Conservation (phyloP, 805 yeast species). For the Candida dendrica region DNA sequence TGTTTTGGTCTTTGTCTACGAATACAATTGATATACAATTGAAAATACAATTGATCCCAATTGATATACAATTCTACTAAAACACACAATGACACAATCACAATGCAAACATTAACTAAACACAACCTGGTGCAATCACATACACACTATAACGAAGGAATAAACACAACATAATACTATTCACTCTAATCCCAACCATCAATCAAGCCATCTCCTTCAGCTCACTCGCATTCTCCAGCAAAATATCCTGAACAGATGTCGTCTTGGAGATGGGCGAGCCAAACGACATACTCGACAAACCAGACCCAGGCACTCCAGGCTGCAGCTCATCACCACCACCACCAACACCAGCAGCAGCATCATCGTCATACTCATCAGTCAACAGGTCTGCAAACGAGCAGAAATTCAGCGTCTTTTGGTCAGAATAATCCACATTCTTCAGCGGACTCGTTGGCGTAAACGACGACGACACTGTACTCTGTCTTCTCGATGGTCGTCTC, state of each 20-base stretch:
- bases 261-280: neutral
- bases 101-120: no score
- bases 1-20: no score
- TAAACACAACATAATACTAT: no score
- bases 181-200: neutral
- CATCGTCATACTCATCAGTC: slow-evolving; percentile 13
- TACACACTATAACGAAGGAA: no score
- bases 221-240: neutral
- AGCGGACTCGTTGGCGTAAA: neutral
- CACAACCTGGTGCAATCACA: no score
- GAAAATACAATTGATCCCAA: no score
- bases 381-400: slow-evolving; percentile 19
- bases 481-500: slow-evolving; percentile 4
- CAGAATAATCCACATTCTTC: slow-evolving; percentile 15
- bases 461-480: neutral
- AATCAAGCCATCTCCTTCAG: neutral
- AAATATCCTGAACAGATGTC: slow-evolving; percentile 2
- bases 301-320: slow-evolving; percentile 2
- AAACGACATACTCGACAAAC: neutral
- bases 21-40: no score
- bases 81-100: no score
- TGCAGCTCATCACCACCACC: neutral
- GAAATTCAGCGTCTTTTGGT: slow-evolving; percentile 17
- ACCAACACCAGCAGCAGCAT: no score
- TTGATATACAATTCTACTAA: no score